Evolutionary conservation across 306 rosid species (phyloP).

Genomic region (Clitoria ternatea): DNA sequence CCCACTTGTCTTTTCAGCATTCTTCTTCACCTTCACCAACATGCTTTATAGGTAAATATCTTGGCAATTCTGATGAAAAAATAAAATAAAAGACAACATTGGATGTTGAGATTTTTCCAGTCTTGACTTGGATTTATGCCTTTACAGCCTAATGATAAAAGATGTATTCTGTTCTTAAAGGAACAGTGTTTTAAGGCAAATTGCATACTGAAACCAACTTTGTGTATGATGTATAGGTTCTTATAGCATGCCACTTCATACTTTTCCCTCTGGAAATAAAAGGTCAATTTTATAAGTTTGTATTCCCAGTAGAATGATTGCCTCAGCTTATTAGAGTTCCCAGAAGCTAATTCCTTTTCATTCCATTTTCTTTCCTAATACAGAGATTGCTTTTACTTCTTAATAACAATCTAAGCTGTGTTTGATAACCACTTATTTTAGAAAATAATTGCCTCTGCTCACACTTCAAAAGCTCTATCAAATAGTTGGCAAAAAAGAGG

Average conservation of each 20-base stretch:
- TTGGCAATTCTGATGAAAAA: slow-evolving; percentile 7
- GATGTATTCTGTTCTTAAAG: not conserved
- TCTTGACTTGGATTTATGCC: not conserved
- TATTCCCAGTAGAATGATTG: not conserved
- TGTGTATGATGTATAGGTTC: not conserved
- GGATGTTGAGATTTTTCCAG: not conserved
- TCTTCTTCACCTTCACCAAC: slow-evolving; percentile 43
- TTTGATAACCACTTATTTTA: not conserved
- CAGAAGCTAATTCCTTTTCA: slow-evolving; percentile 6
- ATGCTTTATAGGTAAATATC: slow-evolving; percentile 26
- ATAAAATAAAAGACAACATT: not conserved
- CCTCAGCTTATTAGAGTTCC: slow-evolving; percentile 9
- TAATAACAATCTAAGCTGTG: not conserved
- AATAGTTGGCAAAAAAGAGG: not conserved
- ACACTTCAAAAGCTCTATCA: not conserved
- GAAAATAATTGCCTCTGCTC: not conserved
- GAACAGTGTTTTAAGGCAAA: not conserved
- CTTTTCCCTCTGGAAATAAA: not conserved
- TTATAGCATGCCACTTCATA: not conserved
- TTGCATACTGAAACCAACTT: not conserved
- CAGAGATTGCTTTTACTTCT: not conserved
- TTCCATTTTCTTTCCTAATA: not conserved
- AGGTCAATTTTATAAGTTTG: slow-evolving; percentile 12
- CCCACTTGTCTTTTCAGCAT: slow-evolving; percentile 42
- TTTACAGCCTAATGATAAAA: not conserved